A percentile compares a stretch with the other conserved stretches of the same genome.
phyloP scores from a whole-genome alignment of 768 basidiomycete species.

The Xerocomus potaroensis region DNA sequence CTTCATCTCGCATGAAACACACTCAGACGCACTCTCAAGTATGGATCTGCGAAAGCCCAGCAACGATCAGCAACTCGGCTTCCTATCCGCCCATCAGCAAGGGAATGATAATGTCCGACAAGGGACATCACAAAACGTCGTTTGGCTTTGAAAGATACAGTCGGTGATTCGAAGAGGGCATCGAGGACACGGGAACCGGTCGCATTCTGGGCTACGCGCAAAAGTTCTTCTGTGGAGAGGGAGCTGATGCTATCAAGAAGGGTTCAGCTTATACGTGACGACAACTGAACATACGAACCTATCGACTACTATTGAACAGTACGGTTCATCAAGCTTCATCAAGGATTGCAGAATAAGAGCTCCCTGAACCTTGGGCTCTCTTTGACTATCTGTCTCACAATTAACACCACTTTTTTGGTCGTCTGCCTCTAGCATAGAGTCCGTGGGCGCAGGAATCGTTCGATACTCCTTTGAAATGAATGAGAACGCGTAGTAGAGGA shows the following conservation, averaged over 20 bases:
- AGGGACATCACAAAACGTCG: slow-evolving; percentile 70
- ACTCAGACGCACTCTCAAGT: slow-evolving; percentile 63
- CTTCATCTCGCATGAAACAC: slow-evolving; percentile 1
- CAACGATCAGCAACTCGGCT: slow-evolving; percentile 88
- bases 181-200: slow-evolving; percentile 81
- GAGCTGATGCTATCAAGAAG: slow-evolving; percentile 47
- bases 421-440: slow-evolving; percentile 10
- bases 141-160: slow-evolving; percentile 60
- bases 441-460: slow-evolving; percentile 5
- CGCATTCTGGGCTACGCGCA: slow-evolving; percentile 57
- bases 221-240: slow-evolving; percentile 54
- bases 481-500: slow-evolving; percentile 1
- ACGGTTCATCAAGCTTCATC: slow-evolving; percentile 60
- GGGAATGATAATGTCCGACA: slow-evolving; percentile 70
- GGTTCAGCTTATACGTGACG: slow-evolving; percentile 5
- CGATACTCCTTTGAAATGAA: slow-evolving; percentile 22
- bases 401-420: slow-evolving; percentile 11
- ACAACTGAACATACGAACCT: slow-evolving; percentile 44
- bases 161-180: slow-evolving; percentile 62
- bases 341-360: slow-evolving; percentile 82
- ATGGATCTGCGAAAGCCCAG: slow-evolving; percentile 90
- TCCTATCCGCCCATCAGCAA: slow-evolving; percentile 89
- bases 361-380: slow-evolving; percentile 77
- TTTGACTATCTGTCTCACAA: slow-evolving; percentile 29
- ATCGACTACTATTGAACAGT: slow-evolving; percentile 63